Percentiles rank a stretch among this genome's conserved stretches.
These are phyloP conservation scores for Hirschioporus abietinus DNA, from an alignment of 768 basidiomycete genomes.

Conservation along the genomic window DNA sequence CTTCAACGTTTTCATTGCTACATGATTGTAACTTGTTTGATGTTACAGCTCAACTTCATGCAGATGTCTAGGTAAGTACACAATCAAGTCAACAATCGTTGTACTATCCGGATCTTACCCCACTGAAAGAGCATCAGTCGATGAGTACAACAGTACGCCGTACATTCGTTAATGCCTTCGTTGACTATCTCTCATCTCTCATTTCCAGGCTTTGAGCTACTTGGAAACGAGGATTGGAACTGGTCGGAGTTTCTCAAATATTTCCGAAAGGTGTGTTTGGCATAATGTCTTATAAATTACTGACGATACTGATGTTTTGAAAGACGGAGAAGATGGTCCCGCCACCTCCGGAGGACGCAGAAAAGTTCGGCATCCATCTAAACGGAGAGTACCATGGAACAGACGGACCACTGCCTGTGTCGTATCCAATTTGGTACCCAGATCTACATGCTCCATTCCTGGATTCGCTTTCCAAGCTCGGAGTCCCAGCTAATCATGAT, in stretches of 20 bases:
- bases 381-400: background rate
- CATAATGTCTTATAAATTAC: too few species aligned
- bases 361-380: background rate
- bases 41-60: background rate
- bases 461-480: background rate
- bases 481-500: background rate
- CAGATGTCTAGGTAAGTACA: background rate
- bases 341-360: background rate
- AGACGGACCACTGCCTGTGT: background rate
- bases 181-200: background rate
- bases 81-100: too few species aligned
- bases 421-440: background rate
- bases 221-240: conserved; percentile 37
- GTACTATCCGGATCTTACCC: background rate
- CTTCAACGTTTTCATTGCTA: background rate
- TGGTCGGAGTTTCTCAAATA: conserved; percentile 39
- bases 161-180: background rate
- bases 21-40: background rate
- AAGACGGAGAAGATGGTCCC: background rate
- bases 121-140: background rate
- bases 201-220: conserved; percentile 19
- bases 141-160: background rate
- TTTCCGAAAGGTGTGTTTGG: conserved; percentile 39
- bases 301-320: background rate
- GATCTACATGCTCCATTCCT: background rate